phyloP scores from a whole-genome alignment of 805 yeast genomes.

The Cyberlindnera maritima region DNA sequence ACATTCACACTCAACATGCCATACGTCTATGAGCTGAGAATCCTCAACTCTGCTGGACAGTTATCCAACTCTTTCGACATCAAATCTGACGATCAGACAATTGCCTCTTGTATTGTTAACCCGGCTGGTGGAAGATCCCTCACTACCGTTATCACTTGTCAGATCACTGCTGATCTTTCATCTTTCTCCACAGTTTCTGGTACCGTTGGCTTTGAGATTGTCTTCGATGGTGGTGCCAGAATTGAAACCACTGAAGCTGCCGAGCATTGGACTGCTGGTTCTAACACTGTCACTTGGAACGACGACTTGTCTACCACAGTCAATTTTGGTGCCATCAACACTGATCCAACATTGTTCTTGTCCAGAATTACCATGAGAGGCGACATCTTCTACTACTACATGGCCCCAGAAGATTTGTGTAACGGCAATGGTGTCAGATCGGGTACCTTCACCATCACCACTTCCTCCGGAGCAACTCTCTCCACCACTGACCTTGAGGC shows the following conservation, averaged over 20 bases:
- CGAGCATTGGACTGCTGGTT: constrained; percentile 11
- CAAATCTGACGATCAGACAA: constrained; percentile 4
- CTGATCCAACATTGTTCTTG: neutral
- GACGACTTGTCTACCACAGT: constrained; percentile 6
- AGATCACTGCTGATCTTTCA: constrained; percentile 9
- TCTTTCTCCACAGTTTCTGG: constrained; percentile 6
- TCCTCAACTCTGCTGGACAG: constrained; percentile 1
- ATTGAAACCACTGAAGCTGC: constrained; percentile 7
- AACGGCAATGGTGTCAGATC: constrained; percentile 1
- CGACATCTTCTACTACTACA: constrained; percentile 14
- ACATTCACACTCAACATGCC: constrained; percentile 17
- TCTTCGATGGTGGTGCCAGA: constrained; percentile 18
- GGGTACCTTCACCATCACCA: constrained; percentile 10
- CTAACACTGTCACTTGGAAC: constrained; percentile 18
- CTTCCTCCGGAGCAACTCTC: neutral
- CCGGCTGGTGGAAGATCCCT: constrained; percentile 13
- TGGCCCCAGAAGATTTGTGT: constrained; percentile 6
- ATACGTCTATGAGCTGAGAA: constrained; percentile 15
- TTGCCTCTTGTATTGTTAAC: constrained; percentile 14
- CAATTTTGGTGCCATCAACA: neutral
- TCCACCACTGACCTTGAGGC: constrained; percentile 1
- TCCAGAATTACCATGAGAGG: constrained; percentile 18
- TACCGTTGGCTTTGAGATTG: constrained; percentile 5
- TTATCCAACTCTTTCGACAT: constrained; percentile 10
- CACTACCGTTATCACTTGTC: constrained; percentile 9